phyloP scores from a whole-genome alignment of 2,329 filamentous ascomycete species.

The Rutstroemia sp. region DNA sequence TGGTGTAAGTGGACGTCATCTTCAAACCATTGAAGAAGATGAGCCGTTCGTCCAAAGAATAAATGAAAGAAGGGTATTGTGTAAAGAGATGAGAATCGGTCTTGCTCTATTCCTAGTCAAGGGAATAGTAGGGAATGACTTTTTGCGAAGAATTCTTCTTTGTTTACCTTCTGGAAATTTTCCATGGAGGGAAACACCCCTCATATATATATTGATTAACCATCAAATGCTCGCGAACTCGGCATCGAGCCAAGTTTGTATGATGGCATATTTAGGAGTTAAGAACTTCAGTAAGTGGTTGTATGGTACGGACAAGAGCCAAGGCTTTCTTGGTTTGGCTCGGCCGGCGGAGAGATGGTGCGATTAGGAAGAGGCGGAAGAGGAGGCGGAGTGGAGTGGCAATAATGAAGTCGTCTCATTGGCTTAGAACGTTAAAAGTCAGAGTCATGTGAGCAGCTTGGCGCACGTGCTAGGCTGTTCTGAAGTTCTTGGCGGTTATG shows the following conservation, averaged over 20 bases:
- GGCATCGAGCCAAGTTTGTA: background rate
- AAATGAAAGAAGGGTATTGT: background rate
- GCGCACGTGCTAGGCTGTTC: background rate
- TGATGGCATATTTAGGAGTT: background rate
- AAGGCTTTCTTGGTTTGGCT: too few species aligned
- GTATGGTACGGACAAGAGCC: too few species aligned
- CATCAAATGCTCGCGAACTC: background rate
- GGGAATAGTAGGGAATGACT: constrained; percentile 26
- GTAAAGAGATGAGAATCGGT: background rate
- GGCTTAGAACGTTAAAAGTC: background rate
- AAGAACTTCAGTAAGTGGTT: too few species aligned
- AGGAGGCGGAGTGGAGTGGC: background rate
- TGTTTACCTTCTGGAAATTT: background rate
- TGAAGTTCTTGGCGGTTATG: background rate
- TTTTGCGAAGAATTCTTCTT: background rate
- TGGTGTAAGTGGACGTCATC: background rate
- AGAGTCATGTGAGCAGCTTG: background rate
- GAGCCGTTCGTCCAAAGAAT: background rate
- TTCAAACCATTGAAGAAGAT: background rate
- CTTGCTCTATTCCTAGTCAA: constrained; percentile 26
- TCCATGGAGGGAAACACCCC: background rate
- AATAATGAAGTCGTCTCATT: background rate
- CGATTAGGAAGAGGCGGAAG: background rate
- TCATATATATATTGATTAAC: background rate
- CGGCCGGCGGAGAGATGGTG: too few species aligned